Evolutionary conservation across 2,329 filamentous ascomycete species (phyloP).

Genomic region (Colletotrichum liaoningense): DNA sequence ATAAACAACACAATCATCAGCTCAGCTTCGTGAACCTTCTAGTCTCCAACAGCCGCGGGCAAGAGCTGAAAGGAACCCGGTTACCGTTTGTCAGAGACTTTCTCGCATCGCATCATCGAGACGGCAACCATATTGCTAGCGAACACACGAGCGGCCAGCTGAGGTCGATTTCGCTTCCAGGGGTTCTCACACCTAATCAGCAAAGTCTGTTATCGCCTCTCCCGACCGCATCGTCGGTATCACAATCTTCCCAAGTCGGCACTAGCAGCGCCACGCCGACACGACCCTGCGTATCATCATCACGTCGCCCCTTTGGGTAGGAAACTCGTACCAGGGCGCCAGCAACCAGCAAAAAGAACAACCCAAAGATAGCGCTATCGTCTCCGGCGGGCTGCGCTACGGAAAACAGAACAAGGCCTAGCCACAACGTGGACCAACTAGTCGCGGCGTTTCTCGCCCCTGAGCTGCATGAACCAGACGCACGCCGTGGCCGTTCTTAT

Average conservation of each 20-base stretch:
- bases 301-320: conserved; percentile 20
- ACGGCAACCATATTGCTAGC: background rate
- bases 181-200: conserved; percentile 24
- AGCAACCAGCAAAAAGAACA: background rate
- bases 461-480: conserved; percentile 11
- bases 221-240: conserved; percentile 31
- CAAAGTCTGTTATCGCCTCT: conserved; percentile 23
- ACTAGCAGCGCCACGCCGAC: conserved; percentile 31
- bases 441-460: conserved; percentile 4
- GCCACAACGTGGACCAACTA: conserved; percentile 31
- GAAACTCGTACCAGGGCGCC: conserved; percentile 13
- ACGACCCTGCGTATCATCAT: conserved; percentile 30
- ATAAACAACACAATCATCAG: conserved; percentile 13
- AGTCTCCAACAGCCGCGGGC: background rate
- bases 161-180: conserved; percentile 24
- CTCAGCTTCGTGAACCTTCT: conserved; percentile 19
- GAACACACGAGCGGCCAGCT: conserved; percentile 24
- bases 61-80: background rate
- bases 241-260: conserved; percentile 24
- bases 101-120: conserved; percentile 22
- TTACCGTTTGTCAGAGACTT: conserved; percentile 20
- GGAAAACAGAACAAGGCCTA: conserved; percentile 6
- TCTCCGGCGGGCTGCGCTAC: conserved; percentile 6
- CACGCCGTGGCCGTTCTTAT: background rate
- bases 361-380: conserved; percentile 25